Evolutionary conservation across 208 protist genomes (phyloP).

Genomic region (Leishmania martiniquensis): DNA sequence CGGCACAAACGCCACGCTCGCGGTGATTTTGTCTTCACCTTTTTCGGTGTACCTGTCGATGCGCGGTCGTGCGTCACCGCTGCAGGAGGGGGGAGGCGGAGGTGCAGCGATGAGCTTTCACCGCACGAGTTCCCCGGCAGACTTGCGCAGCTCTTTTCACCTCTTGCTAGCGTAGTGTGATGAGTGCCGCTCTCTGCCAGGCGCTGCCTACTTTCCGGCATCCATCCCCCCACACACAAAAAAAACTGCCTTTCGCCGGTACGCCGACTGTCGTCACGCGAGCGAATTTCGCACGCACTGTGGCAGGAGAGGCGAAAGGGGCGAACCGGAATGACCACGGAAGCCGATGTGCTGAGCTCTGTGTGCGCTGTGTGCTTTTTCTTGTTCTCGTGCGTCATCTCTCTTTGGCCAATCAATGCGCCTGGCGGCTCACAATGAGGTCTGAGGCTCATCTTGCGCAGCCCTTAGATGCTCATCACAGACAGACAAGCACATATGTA

Average conservation of each 20-base stretch:
- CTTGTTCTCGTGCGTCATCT: background rate
- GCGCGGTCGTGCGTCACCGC: background rate
- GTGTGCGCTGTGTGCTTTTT: constrained; percentile 4
- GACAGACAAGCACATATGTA: background rate
- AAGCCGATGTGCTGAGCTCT: background rate
- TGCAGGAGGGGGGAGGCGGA: background rate
- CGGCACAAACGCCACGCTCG: background rate
- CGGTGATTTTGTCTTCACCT: too few relatives aligned
- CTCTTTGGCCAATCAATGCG: background rate
- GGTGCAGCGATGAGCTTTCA: background rate
- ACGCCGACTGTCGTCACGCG: background rate
- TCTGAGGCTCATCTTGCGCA: background rate
- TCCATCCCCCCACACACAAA: background rate
- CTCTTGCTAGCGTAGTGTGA: background rate
- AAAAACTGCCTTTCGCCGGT: background rate
- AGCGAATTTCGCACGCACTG: background rate
- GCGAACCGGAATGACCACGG: background rate
- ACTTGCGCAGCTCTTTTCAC: background rate
- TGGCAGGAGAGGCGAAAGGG: background rate
- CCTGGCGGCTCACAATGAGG: background rate
- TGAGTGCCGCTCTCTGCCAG: background rate
- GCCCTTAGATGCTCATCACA: background rate
- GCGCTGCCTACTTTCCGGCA: background rate
- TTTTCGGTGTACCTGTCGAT: background rate
- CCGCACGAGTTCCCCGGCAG: background rate